Base-by-base conservation (phyloP, 2,329 filamentous ascomycete genomes). In the Alternaria hordeiaustralica region DNA sequence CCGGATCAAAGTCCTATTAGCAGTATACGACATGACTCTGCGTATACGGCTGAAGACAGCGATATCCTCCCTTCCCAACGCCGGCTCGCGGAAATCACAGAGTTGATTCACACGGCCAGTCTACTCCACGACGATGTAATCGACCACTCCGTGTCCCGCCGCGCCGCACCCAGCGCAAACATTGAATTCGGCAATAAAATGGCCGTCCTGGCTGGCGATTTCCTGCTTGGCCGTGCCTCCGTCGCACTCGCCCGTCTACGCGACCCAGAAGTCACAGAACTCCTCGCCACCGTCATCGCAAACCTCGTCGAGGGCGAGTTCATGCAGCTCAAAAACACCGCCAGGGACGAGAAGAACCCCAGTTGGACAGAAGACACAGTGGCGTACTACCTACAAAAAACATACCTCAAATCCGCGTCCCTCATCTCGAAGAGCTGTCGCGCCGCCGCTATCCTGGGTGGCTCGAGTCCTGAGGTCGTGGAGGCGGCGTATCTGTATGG, bases 311-410 rank as follows among this genome's bases (percentile, higher is more conserved):
- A 99, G 83, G 96, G 96, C 76, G 96, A 99, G 82, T 98, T 99
- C 84, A 99, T 99, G 96, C 96, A 99, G 84, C 85, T 99, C 73
- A 96, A 97, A 84, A 99, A 99, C 81, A 98, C 96, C 1, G 92
- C 92, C 49, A 86, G 88, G 69, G 95, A 97, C 78, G 95, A 98
- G 84, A 86, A 87, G 68, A 90, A 92, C 71, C 95, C 95, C 1
- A 84, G 87, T 10, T 98, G 92, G 88, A 96, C 91, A 2, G 93
- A 97, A 75, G 92, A 97, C 57, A 92, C 94, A 1, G 87, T 99
- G 65, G 87, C 89, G 25, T 98, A 99, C 82, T 99, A 99, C 79
- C 85, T 99, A 55, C 93, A 97, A 78, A 99, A 99, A 86, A 99
- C 96, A 26, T 99, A 99, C 77, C 87, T 99, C 71, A 99, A 99